Evolutionary conservation across 2,329 filamentous ascomycete genomes (phyloP).

Genomic region (Aspergillus pseudoglaucus): DNA sequence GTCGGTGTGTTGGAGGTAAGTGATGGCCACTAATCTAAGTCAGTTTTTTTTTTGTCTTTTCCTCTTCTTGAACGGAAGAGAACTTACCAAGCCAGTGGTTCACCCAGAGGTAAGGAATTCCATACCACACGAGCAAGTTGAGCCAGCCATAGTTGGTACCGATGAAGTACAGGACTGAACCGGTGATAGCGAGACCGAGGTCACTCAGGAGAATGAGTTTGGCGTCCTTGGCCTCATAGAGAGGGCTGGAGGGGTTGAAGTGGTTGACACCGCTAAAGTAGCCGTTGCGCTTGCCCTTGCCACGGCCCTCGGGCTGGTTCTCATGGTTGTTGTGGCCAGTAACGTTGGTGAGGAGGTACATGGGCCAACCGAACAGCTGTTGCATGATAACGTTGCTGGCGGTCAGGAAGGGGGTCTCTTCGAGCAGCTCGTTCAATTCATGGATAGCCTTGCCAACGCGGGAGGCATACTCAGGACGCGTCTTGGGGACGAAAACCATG

Average conservation of each 20-base stretch:
- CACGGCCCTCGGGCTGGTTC: slow-evolving; percentile 84
- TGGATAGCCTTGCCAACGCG: slow-evolving; percentile 68
- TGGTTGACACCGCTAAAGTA: slow-evolving; percentile 80
- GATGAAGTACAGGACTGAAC: slow-evolving; percentile 58
- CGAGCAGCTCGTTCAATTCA: slow-evolving; percentile 79
- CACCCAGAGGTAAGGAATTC: slow-evolving; percentile 91
- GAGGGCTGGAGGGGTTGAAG: slow-evolving; percentile 78
- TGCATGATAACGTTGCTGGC: slow-evolving; percentile 67
- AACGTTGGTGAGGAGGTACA: slow-evolving; percentile 86
- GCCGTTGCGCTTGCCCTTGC: slow-evolving; percentile 86
- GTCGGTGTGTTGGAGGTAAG: slow-evolving; percentile 95
- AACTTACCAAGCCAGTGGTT: slow-evolving; percentile 96
- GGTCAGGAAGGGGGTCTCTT: slow-evolving; percentile 88
- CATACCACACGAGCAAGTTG: slow-evolving; percentile 93
- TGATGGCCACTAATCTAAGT: slow-evolving; percentile 75
- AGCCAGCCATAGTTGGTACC: slow-evolving; percentile 71
- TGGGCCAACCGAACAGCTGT: slow-evolving; percentile 87
- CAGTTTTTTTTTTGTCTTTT: slow-evolving; percentile 4
- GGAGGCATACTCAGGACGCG: slow-evolving; percentile 70
- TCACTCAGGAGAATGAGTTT: slow-evolving; percentile 82
- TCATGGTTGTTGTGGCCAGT: slow-evolving; percentile 96
- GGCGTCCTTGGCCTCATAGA: slow-evolving; percentile 88
- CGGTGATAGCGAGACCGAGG: slow-evolving; percentile 64
- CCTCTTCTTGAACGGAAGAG: slow-evolving; percentile 1
- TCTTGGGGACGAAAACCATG: slow-evolving; percentile 98